Conservation (phyloP, 208 protist genomes). For the Porcisia hertigi region DNA sequence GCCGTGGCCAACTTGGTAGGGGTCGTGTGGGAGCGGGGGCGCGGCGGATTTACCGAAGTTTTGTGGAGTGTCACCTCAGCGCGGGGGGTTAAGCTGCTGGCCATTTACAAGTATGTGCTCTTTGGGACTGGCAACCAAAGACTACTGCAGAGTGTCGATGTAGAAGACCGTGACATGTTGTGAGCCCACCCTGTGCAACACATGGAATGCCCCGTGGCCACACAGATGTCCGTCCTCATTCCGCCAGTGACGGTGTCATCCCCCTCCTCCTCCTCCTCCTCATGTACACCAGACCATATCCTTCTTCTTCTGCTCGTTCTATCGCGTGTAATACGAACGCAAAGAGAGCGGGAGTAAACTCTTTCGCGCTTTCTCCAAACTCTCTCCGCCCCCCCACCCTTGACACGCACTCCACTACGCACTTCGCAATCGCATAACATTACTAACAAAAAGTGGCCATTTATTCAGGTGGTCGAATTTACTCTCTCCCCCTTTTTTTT, state of each 20-base stretch:
- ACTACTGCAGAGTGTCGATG: too few species aligned
- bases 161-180: too few species aligned
- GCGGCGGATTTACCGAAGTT: too few species aligned
- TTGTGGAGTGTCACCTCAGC: too few species aligned
- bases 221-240: background rate
- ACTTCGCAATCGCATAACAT: background rate
- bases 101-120: too few species aligned
- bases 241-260: background rate
- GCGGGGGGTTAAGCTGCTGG: too few species aligned
- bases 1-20: too few species aligned
- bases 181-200: too few species aligned
- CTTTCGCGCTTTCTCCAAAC: background rate
- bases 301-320: background rate
- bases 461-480: background rate
- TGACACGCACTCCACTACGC: background rate
- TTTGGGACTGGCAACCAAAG: too few species aligned
- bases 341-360: background rate
- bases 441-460: background rate
- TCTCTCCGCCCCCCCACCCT: background rate
- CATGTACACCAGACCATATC: too few species aligned
- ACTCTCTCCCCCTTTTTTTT: background rate
- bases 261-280: background rate
- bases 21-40: too few species aligned
- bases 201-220: background rate
- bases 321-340: background rate